Conservation (phyloP, 805 yeast genomes). For the Yarrowia sp. region DNA sequence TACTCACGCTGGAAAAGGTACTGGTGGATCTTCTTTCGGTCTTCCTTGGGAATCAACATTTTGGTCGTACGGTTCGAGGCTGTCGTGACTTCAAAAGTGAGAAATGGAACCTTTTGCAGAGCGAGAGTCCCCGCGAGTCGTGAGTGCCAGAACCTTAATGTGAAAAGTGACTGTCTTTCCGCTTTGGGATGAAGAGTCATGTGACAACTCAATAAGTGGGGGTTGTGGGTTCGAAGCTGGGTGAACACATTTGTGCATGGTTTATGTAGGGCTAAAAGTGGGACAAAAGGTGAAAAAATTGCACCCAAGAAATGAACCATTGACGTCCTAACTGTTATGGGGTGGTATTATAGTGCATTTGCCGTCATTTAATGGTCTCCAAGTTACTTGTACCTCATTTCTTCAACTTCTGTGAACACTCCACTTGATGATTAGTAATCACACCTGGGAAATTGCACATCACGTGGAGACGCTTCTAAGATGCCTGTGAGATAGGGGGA, state of each 20-base stretch:
- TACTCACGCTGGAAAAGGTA: constrained; percentile 97
- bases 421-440: no score
- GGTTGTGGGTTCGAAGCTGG: background rate
- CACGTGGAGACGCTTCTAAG: no score
- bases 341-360: no score
- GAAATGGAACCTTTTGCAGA: constrained; percentile 39
- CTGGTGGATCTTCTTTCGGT: constrained; percentile 99
- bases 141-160: constrained; percentile 37
- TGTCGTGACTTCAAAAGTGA: constrained; percentile 37
- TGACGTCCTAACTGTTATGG: no score
- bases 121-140: constrained; percentile 32
- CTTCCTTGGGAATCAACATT: constrained; percentile 99
- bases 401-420: no score
- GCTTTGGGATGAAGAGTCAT: constrained; percentile 14
- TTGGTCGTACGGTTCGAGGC: constrained; percentile 48
- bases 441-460: no score
- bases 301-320: background rate
- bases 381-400: no score
- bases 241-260: background rate
- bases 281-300: background rate
- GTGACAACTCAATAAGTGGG: constrained; percentile 37
- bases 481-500: no score
- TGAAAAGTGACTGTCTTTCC: constrained; percentile 38
- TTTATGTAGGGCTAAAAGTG: background rate
- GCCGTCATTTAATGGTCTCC: no score